phyloP scores from a whole-genome alignment of 306 rosid genomes.

The Castanea mollissima region DNA sequence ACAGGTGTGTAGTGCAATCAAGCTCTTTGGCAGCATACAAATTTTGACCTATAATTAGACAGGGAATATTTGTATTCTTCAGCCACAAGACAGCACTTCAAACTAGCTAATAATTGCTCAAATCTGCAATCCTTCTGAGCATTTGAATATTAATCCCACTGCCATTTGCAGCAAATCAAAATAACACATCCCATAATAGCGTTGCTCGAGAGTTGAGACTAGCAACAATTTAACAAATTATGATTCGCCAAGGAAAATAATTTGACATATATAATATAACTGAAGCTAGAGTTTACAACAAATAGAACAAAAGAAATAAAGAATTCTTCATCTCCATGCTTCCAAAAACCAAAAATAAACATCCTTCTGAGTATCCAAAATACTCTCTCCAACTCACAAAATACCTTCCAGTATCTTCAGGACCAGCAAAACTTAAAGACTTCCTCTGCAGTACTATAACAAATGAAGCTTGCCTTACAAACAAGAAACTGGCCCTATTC shows the following conservation, averaged over 20 bases:
- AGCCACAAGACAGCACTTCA: background rate
- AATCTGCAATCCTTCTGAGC: background rate
- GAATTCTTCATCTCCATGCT: background rate
- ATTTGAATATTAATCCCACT: background rate
- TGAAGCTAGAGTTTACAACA: slow-evolving; percentile 1
- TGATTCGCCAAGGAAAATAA: background rate
- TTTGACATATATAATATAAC: background rate
- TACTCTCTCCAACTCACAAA: background rate
- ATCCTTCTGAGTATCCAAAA: background rate
- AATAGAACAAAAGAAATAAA: slow-evolving; percentile 1
- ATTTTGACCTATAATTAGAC: background rate
- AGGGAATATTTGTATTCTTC: background rate
- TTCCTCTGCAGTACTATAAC: background rate
- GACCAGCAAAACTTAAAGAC: background rate
- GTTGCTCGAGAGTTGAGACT: too few species aligned
- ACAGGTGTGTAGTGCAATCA: background rate
- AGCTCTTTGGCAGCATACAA: background rate
- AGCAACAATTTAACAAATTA: background rate
- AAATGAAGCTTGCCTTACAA: background rate
- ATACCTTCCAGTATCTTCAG: background rate
- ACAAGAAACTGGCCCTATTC: background rate
- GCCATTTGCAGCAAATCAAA: background rate
- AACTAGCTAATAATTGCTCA: background rate
- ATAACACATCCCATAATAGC: background rate
- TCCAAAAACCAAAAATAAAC: background rate